Evolutionary conservation across 2,329 filamentous ascomycete genomes (phyloP), one percentile per base, ranked within the genome.

Genomic region (Botrytis medusae): DNA sequence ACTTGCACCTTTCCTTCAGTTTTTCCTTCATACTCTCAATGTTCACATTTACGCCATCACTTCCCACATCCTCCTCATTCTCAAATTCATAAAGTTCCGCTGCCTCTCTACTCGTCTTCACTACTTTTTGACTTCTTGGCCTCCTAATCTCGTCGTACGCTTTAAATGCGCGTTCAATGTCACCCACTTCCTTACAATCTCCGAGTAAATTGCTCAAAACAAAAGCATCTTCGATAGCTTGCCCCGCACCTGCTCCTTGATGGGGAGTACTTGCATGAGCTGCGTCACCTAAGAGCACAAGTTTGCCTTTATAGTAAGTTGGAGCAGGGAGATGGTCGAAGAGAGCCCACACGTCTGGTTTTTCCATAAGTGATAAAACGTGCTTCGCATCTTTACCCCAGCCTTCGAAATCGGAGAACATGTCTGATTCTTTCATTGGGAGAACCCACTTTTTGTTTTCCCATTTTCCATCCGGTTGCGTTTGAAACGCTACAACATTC

Each of bases 181-280:
- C 82, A 0, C 77, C 73, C 0, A 76, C 74, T 0, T 75, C 79
- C 6, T 75, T 74, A 3, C 85, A 81, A 48, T 85, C 82, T 0
- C 83, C 84, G 0, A 90, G 80, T 0, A 90, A 78, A 4, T 84
- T 82, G 0, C 84, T 83, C 1, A 86, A 77, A 3, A 85, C 80
- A 29, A 87, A 81, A 1, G 84, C 84, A 75, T 89, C 88, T 78
- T 89, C 88, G 71, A 89, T 83, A 29, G 86, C 87, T 77, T 86
- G 84, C 2, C 87, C 85, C 0, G 87, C 88, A 4, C 88, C 88
- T 0, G 87, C 84, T 25, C 87, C 87, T 29, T 87, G 85, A 78
- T 88, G 86, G 1, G 88, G 87, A 0, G 85, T 85, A 0, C 82
- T 81, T 0, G 87, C 87, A 74, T 90, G 88, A 4, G 88, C 88